Percentiles rank a stretch among this genome's conserved stretches.
These are phyloP conservation scores for Straminergon stramineum DNA, from an alignment of 225 moss, liverwort and hornwort species.

Conservation along the genomic window DNA sequence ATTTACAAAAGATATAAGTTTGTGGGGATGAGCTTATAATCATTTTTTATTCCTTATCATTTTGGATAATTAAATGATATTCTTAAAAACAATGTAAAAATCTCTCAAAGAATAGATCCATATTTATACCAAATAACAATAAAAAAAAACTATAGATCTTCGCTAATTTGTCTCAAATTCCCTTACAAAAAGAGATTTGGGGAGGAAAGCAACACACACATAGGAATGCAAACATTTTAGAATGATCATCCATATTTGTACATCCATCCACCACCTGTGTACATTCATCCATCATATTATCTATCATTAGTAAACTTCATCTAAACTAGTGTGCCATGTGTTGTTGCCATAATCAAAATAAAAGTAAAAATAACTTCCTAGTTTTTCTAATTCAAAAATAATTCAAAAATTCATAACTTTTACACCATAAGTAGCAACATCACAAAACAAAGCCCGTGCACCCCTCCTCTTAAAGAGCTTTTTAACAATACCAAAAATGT, in stretches of 20 bases:
- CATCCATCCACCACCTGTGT: neutral
- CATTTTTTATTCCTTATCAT: neutral
- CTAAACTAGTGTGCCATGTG: too few species aligned
- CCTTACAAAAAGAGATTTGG: accelerated
- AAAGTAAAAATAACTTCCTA: too few species aligned
- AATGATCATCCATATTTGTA: neutral
- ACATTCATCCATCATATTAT: neutral
- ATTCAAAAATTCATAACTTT: too few species aligned
- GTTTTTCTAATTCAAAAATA: too few species aligned
- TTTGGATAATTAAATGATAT: neutral
- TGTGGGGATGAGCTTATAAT: neutral
- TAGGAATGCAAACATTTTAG: neutral
- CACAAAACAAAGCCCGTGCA: too few species aligned
- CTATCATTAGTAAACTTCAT: too few species aligned
- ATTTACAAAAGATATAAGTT: neutral
- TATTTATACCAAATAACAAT: neutral
- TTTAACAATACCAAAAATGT: too few species aligned
- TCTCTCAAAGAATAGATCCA: neutral
- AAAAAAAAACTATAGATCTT: neutral
- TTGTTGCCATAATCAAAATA: too few species aligned
- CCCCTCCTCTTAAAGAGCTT: too few species aligned
- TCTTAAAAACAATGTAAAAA: neutral
- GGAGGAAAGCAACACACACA: accelerated
- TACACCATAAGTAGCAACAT: too few species aligned
- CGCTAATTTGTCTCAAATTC: neutral